Conservation (phyloP, 192 early-diverging fungal genomes). For the Entomortierella beljakovae region DNA sequence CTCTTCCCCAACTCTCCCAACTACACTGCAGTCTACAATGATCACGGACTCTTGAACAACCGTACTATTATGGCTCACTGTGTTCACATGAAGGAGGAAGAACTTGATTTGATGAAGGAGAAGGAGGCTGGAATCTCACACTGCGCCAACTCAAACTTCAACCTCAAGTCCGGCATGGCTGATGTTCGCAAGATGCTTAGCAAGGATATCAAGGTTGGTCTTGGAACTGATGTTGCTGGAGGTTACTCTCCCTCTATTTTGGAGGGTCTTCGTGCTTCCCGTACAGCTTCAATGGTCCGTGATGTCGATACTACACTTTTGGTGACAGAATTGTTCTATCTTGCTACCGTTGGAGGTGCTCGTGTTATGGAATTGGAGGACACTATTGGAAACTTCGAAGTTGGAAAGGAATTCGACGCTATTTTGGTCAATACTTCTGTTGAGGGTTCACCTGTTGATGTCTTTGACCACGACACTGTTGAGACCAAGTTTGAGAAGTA, state of each 20-base stretch:
- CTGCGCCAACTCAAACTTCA: slow-evolving; percentile 94
- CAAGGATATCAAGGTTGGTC: slow-evolving; percentile 84
- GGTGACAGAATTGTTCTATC: slow-evolving; percentile 80
- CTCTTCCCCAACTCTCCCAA: slow-evolving; percentile 77
- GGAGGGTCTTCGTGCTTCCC: slow-evolving; percentile 87
- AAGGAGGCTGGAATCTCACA: slow-evolving; percentile 85
- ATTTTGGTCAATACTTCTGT: slow-evolving; percentile 71
- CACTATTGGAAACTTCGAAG: slow-evolving; percentile 83
- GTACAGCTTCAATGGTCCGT: slow-evolving; percentile 78
- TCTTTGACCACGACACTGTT: slow-evolving; percentile 71
- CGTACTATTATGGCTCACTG: slow-evolving; percentile 94
- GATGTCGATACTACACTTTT: slow-evolving; percentile 67
- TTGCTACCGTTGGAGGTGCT: slow-evolving; percentile 95
- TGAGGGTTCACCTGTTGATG: slow-evolving; percentile 65
- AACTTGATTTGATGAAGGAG: slow-evolving; percentile 72
- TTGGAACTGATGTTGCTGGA: slow-evolving; percentile 95
- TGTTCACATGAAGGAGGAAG: slow-evolving; percentile 84
- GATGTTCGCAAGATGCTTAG: slow-evolving; percentile 82
- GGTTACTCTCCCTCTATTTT: slow-evolving; percentile 89
- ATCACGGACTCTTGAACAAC: slow-evolving; percentile 76
- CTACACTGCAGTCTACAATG: slow-evolving; percentile 86
- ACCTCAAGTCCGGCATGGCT: slow-evolving; percentile 81
- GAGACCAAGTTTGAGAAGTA: slow-evolving; percentile 85
- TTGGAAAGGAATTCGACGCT: slow-evolving; percentile 95
- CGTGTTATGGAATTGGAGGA: slow-evolving; percentile 78